phyloP scores from a whole-genome alignment of 306 rosid genomes.

The Inga laurina region DNA sequence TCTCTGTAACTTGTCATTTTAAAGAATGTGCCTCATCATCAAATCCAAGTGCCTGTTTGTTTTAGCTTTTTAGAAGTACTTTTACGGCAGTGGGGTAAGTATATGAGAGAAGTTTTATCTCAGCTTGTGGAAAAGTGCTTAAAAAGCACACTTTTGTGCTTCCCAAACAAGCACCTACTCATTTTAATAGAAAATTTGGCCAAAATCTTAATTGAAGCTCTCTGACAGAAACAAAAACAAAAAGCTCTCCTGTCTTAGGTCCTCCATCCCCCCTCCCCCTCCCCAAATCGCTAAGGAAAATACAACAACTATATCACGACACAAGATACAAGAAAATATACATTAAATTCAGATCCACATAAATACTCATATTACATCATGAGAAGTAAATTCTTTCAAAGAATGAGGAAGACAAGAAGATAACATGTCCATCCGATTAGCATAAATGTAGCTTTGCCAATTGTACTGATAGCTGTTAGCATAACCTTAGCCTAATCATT shows the following conservation, averaged over 20 bases:
- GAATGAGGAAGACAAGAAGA: neutral
- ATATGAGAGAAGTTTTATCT: no score
- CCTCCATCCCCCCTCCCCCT: neutral
- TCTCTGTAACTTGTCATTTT: neutral
- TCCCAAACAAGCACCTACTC: neutral
- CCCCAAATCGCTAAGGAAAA: neutral
- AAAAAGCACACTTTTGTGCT: no score
- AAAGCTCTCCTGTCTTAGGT: neutral
- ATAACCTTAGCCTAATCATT: constrained; percentile 15
- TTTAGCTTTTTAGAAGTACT: no score
- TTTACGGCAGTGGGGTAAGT: no score
- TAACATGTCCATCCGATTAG: neutral
- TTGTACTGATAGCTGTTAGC: constrained; percentile 3
- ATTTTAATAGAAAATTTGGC: neutral
- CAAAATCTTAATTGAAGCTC: neutral
- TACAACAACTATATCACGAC: neutral
- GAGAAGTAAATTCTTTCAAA: neutral
- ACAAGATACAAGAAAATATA: neutral
- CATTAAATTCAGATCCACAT: constrained; percentile 7
- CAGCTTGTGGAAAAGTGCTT: no score
- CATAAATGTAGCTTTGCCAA: constrained; percentile 17
- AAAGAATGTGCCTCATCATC: constrained; percentile 1
- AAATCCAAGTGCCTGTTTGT: neutral
- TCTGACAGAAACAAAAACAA: neutral
- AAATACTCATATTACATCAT: neutral